Evolutionary conservation across 1,284 basidiomycete species (phyloP).

Genomic region (Thelephora terrestris): DNA sequence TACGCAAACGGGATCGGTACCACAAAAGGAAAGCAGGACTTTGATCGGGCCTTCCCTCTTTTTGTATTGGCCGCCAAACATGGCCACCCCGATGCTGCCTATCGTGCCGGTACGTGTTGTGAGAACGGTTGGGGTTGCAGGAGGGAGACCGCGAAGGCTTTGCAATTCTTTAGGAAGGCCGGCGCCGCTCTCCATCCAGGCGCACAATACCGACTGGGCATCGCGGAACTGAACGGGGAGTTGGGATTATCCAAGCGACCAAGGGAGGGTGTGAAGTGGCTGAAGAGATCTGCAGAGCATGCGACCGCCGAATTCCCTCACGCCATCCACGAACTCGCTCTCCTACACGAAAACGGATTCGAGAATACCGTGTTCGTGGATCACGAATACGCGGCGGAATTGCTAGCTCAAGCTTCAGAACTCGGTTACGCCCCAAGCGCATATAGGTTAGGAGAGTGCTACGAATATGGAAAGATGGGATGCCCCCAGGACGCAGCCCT

Average conservation of each 20-base stretch:
- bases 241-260: constrained; percentile 80
- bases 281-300: constrained; percentile 93
- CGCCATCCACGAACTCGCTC: constrained; percentile 89
- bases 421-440: constrained; percentile 95
- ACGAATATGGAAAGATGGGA: constrained; percentile 98
- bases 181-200: constrained; percentile 88
- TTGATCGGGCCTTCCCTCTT: constrained; percentile 92
- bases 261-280: constrained; percentile 97
- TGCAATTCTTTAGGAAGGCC: constrained; percentile 92
- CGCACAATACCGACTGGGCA: constrained; percentile 93
- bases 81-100: constrained; percentile 94
- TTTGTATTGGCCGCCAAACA: constrained; percentile 97
- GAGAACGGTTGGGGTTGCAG: constrained; percentile 99
- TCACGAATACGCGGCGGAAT: constrained; percentile 89
- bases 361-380: constrained; percentile 97
- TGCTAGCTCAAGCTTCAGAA: constrained; percentile 91
- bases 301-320: constrained; percentile 94
- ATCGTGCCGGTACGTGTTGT: constrained; percentile 94
- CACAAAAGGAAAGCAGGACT: constrained; percentile 82
- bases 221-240: constrained; percentile 94
- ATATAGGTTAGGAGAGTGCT: constrained; percentile 94
- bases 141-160: constrained; percentile 83
- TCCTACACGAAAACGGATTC: constrained; percentile 91
- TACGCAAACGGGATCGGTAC: constrained; percentile 97
- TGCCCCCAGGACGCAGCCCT: constrained; percentile 97